Conservation (phyloP, 1,284 basidiomycete genomes). For the Malassezia globosa region DNA sequence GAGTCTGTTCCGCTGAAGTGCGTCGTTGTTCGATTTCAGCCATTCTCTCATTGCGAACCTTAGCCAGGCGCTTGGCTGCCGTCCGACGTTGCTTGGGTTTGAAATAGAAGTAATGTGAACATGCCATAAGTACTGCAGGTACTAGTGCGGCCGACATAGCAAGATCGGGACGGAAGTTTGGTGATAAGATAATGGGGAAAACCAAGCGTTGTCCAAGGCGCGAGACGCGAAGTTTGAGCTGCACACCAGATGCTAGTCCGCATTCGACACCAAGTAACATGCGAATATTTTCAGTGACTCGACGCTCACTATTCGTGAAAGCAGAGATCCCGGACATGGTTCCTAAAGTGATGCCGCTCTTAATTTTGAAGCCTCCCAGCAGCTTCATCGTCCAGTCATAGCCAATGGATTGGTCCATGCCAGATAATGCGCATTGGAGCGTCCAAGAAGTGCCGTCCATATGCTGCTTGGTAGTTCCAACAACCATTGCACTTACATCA, state of each 20-base stretch:
- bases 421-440: conserved; percentile 21
- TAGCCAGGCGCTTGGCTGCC: conserved; percentile 48
- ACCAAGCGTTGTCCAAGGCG: conserved; percentile 54
- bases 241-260: conserved; percentile 38
- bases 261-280: conserved; percentile 43
- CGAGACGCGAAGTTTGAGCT: conserved; percentile 47
- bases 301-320: conserved; percentile 41
- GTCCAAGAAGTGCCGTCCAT: conserved; percentile 35
- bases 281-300: conserved; percentile 46
- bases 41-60: conserved; percentile 54
- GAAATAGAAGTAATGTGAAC: conserved; percentile 55
- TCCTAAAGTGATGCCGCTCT: conserved; percentile 47
- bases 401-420: conserved; percentile 30
- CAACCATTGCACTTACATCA: conserved; percentile 27
- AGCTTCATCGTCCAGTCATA: conserved; percentile 49
- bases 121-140: conserved; percentile 53
- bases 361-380: conserved; percentile 49
- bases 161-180: conserved; percentile 51
- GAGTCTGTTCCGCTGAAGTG: conserved; percentile 55
- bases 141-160: conserved; percentile 52
- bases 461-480: conserved; percentile 34
- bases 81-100: conserved; percentile 53
- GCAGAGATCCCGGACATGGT: conserved; percentile 36
- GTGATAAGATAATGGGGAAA: conserved; percentile 54
- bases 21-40: conserved; percentile 56